phyloP scores from a whole-genome alignment of 768 basidiomycete species.

The Lactifluus volemus region DNA sequence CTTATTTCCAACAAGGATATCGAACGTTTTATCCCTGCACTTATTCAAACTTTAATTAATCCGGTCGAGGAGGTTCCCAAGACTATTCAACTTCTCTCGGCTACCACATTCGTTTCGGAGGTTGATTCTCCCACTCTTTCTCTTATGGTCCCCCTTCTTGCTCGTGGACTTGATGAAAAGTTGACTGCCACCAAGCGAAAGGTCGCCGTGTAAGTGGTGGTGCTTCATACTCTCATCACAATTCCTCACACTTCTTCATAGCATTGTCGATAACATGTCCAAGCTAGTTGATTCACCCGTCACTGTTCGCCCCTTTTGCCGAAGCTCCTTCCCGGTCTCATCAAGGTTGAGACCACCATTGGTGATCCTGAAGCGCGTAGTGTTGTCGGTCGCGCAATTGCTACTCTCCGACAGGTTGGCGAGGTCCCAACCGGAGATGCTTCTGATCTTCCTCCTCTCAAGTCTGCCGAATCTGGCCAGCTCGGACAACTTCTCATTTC shows the following conservation, averaged over 20 bases:
- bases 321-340: constrained; percentile 87
- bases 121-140: constrained; percentile 96
- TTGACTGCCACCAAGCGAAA: constrained; percentile 95
- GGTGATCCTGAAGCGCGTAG: constrained; percentile 98
- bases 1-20: constrained; percentile 98
- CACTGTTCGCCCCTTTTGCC: constrained; percentile 95
- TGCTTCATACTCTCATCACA: constrained; percentile 15
- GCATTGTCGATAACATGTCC: constrained; percentile 96
- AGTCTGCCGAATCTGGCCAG: constrained; percentile 60
- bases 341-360: constrained; percentile 92
- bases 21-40: constrained; percentile 92
- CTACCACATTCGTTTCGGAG: constrained; percentile 99
- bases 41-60: constrained; percentile 97
- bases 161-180: constrained; percentile 92
- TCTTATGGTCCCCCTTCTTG: constrained; percentile 92
- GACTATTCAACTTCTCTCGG: constrained; percentile 90
- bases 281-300: constrained; percentile 93
- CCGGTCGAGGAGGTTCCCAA: constrained; percentile 98
- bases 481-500: constrained; percentile 57
- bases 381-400: constrained; percentile 85
- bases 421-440: constrained; percentile 87
- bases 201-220: constrained; percentile 78
- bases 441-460: constrained; percentile 82
- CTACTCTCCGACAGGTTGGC: constrained; percentile 91
- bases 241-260: constrained; percentile 26